Percentiles rank a stretch among this genome's conserved stretches.
Conservation (phyloP, 2,329 filamentous ascomycete genomes). For the Sarocladiaceae sp. region DNA sequence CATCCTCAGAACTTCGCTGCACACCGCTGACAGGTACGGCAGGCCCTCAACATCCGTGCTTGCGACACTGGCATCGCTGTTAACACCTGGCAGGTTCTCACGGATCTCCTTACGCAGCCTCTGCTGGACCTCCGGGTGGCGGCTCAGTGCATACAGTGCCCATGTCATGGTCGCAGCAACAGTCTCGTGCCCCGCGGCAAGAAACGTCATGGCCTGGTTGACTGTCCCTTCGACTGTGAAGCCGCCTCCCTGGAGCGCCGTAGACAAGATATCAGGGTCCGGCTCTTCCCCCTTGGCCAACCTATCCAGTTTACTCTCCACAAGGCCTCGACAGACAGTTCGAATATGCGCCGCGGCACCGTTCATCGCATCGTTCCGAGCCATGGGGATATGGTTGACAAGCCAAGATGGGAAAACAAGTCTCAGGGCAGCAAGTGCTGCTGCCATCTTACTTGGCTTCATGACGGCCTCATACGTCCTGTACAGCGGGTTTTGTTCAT, state of each 20-base stretch:
- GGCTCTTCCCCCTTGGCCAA: slow-evolving; percentile 38
- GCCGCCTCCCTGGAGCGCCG: slow-evolving; percentile 67
- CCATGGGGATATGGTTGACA: slow-evolving; percentile 57
- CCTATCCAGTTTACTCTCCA: slow-evolving; percentile 60
- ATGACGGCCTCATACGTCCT: slow-evolving; percentile 51
- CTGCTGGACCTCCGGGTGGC: slow-evolving; percentile 57
- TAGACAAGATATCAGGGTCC: slow-evolving; percentile 70
- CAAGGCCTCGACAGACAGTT: slow-evolving; percentile 58
- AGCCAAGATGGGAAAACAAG: slow-evolving; percentile 60
- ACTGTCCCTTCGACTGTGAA: slow-evolving; percentile 77
- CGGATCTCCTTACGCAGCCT: slow-evolving; percentile 64
- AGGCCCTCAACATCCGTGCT: slow-evolving; percentile 59
- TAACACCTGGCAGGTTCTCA: slow-evolving; percentile 46
- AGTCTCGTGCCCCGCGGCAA: slow-evolving; percentile 77
- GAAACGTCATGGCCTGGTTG: slow-evolving; percentile 86
- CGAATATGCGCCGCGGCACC: slow-evolving; percentile 55
- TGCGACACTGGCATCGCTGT: slow-evolving; percentile 28
- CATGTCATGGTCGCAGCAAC: slow-evolving; percentile 72
- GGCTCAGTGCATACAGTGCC: slow-evolving; percentile 64
- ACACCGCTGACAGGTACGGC: slow-evolving; percentile 74
- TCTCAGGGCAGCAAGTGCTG: slow-evolving; percentile 50
- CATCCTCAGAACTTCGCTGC: slow-evolving; percentile 69
- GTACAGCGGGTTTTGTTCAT: slow-evolving; percentile 55
- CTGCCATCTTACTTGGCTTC: slow-evolving; percentile 42
- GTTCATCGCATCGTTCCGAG: slow-evolving; percentile 60